These are phyloP conservation scores for Hypsizygus marmoreus DNA, from an alignment of 768 basidiomycete species.

Conservation along the genomic window DNA sequence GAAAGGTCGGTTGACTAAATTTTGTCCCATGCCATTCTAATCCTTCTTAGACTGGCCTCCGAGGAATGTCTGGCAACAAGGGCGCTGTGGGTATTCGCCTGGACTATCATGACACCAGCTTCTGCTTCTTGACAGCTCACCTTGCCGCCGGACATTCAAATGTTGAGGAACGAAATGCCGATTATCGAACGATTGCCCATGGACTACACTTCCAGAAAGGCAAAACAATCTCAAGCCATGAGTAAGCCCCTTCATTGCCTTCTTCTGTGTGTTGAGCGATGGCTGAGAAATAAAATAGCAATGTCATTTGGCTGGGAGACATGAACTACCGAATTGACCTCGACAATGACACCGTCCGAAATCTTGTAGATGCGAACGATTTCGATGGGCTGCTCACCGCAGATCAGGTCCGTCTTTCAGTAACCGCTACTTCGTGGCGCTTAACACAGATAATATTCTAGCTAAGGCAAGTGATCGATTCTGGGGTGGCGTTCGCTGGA, in stretches of 20 bases:
- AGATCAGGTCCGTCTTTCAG: conserved; percentile 72
- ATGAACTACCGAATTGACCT: conserved; percentile 94
- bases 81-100: conserved; percentile 94
- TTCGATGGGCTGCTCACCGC: conserved; percentile 74
- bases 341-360: conserved; percentile 77
- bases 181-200: conserved; percentile 84
- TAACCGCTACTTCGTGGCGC: background rate
- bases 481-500: conserved; percentile 72
- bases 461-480: conserved; percentile 75
- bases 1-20: conserved; percentile 61
- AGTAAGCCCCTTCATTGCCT: conserved; percentile 53
- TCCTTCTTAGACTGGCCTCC: conserved; percentile 69
- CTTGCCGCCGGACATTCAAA: conserved; percentile 95
- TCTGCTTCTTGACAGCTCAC: conserved; percentile 96
- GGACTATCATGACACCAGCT: conserved; percentile 86
- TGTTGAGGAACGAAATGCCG: conserved; percentile 86
- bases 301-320: conserved; percentile 93
- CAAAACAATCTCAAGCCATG: conserved; percentile 85
- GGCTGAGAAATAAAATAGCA: too few species aligned
- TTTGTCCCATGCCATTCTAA: background rate
- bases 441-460: conserved; percentile 29
- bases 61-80: conserved; percentile 97
- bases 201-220: conserved; percentile 89
- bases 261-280: conserved; percentile 3
- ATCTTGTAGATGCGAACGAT: conserved; percentile 62